Conservation (phyloP, 2,329 filamentous ascomycete species). For the Penicillium polonicum region DNA sequence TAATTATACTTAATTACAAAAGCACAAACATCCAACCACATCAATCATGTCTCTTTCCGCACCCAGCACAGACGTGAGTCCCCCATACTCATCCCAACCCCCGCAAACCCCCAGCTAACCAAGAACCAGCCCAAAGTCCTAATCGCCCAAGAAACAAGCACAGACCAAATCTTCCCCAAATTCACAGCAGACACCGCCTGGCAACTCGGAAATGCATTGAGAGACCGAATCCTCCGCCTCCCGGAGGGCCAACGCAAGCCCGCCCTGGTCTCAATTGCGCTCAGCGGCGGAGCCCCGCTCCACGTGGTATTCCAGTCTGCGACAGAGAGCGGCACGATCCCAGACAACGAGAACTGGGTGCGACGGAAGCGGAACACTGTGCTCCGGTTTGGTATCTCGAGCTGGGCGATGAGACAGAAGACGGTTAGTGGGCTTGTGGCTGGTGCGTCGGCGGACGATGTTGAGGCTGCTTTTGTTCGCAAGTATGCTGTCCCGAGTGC, state of each 20-base stretch:
- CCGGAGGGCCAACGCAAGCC: conserved; percentile 35
- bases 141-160: conserved; percentile 31
- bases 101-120: background rate
- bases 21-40: background rate
- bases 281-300: conserved; percentile 30
- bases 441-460: conserved; percentile 40
- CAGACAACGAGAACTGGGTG: conserved; percentile 72
- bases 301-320: conserved; percentile 70
- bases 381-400: conserved; percentile 66
- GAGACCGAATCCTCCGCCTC: conserved; percentile 38
- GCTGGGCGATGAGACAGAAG: conserved; percentile 71
- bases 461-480: conserved; percentile 63
- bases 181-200: conserved; percentile 44
- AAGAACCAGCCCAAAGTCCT: conserved; percentile 28
- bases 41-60: conserved; percentile 30
- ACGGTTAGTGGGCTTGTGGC: conserved; percentile 37
- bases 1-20: background rate
- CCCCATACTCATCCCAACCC: background rate
- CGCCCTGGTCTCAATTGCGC: conserved; percentile 42
- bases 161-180: conserved; percentile 32
- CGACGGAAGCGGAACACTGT: conserved; percentile 70
- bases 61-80: conserved; percentile 34
- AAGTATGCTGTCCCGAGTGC: conserved; percentile 62
- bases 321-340: conserved; percentile 64
- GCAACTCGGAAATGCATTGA: conserved; percentile 40